A percentile compares a stretch with the other conserved stretches of the same genome.
phyloP scores from a whole-genome alignment of 768 basidiomycete genomes.

The Floccularia luteovirens region DNA sequence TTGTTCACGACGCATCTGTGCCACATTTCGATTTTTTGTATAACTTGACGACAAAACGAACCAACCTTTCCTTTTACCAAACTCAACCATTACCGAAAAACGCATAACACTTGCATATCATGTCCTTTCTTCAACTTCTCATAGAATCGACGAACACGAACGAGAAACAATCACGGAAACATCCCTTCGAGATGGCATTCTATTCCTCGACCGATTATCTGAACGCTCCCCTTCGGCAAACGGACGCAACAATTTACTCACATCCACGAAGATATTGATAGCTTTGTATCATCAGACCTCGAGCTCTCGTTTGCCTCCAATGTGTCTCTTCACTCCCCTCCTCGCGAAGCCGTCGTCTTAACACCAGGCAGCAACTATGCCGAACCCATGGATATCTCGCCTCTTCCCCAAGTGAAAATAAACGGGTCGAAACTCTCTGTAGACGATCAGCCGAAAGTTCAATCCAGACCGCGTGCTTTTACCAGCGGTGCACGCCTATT shows the following conservation, averaged over 20 bases:
- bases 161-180: constrained; percentile 42
- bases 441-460: constrained; percentile 12
- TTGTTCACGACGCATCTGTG: no score
- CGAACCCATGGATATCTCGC: constrained; percentile 81
- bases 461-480: constrained; percentile 53
- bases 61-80: no score
- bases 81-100: no score
- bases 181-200: constrained; percentile 43
- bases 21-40: no score
- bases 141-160: constrained; percentile 27
- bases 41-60: no score
- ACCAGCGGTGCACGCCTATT: constrained; percentile 64
- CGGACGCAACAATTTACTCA: constrained; percentile 33
- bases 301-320: constrained; percentile 80
- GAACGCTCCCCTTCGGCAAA: constrained; percentile 41
- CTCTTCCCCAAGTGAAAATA: constrained; percentile 35
- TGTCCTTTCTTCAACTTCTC: constrained; percentile 26
- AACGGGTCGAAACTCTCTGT: constrained; percentile 14
- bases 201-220: constrained; percentile 36
- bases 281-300: constrained; percentile 67
- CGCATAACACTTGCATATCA: no score
- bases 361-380: constrained; percentile 40
- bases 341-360: constrained; percentile 36
- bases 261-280: constrained; percentile 47
- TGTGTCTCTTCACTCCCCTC: constrained; percentile 73